Conservation (phyloP, 1,139 yeast genomes). For the Suzukiozyma palmioleophila region DNA sequence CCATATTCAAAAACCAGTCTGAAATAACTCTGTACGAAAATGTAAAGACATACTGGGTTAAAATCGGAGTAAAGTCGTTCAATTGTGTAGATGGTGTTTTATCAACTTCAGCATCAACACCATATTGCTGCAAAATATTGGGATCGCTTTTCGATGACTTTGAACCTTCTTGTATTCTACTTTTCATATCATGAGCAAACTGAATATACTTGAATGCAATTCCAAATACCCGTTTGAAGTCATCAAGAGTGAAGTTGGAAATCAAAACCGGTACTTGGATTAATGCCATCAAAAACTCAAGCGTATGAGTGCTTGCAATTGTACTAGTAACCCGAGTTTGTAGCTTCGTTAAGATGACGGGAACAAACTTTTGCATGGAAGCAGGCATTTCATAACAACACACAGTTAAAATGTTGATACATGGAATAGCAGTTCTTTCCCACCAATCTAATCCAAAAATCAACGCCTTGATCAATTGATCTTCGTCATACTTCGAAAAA, state of each 20-base stretch:
- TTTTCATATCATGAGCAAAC: slow-evolving; percentile 53
- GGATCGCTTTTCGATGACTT: slow-evolving; percentile 2
- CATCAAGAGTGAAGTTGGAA: slow-evolving; percentile 71
- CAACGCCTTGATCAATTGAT: slow-evolving; percentile 61
- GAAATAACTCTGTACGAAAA: slow-evolving; percentile 68
- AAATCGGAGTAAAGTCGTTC: slow-evolving; percentile 38
- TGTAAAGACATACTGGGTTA: slow-evolving; percentile 58
- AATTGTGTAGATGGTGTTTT: slow-evolving; percentile 47
- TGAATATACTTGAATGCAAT: slow-evolving; percentile 79
- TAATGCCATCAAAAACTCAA: slow-evolving; percentile 68
- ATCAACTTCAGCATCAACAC: slow-evolving; percentile 40
- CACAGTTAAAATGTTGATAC: slow-evolving; percentile 69
- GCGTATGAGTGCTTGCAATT: slow-evolving; percentile 66
- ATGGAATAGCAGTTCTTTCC: slow-evolving; percentile 76
- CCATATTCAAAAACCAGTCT: slow-evolving; percentile 69
- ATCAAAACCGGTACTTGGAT: slow-evolving; percentile 65
- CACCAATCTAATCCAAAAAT: slow-evolving; percentile 66
- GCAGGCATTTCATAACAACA: slow-evolving; percentile 80
- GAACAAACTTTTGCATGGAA: slow-evolving; percentile 64
- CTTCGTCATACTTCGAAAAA: slow-evolving; percentile 62
- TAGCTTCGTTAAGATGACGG: slow-evolving; percentile 60
- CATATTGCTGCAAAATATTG: slow-evolving; percentile 26
- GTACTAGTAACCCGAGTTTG: slow-evolving; percentile 73
- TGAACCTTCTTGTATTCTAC: slow-evolving; percentile 12
- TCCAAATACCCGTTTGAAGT: slow-evolving; percentile 75